Conservation (phyloP, 495 filamentous ascomycete species). For the Hyaloscypha variabilis region DNA sequence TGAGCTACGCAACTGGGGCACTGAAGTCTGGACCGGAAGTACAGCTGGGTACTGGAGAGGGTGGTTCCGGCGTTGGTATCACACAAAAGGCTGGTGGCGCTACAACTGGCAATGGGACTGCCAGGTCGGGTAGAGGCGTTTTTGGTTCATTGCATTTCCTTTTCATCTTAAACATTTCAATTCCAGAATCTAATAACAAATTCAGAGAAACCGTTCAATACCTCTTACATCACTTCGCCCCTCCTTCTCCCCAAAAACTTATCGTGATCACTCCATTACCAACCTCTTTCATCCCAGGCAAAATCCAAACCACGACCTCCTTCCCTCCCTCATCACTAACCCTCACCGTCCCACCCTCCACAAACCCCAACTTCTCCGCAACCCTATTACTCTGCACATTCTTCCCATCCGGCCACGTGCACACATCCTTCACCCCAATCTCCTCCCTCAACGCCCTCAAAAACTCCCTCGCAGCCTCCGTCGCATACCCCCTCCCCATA, state of each 20-base stretch:
- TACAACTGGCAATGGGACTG: too few relatives aligned
- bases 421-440: neutral
- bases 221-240: too few relatives aligned
- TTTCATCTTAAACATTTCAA: too few relatives aligned
- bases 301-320: neutral
- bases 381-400: neutral
- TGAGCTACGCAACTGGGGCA: constrained; percentile 46
- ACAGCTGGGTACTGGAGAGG: constrained; percentile 50
- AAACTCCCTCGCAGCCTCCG: neutral
- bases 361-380: constrained; percentile 8
- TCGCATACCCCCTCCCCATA: constrained; percentile 1
- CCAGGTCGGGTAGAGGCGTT: too few relatives aligned
- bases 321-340: neutral
- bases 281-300: constrained; percentile 3
- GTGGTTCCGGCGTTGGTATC: constrained; percentile 51
- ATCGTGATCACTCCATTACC: too few relatives aligned
- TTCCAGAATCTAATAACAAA: too few relatives aligned
- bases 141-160: too few relatives aligned
- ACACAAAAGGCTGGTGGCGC: constrained; percentile 37
- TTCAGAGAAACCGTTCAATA: too few relatives aligned
- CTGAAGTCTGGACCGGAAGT: constrained; percentile 47
- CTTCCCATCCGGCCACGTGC: constrained; percentile 1
- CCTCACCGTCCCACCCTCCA: constrained; percentile 12
- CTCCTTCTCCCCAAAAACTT: too few relatives aligned
- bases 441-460: neutral